phyloP scores from a whole-genome alignment of 83 land plant species.

The Picea abies region DNA sequence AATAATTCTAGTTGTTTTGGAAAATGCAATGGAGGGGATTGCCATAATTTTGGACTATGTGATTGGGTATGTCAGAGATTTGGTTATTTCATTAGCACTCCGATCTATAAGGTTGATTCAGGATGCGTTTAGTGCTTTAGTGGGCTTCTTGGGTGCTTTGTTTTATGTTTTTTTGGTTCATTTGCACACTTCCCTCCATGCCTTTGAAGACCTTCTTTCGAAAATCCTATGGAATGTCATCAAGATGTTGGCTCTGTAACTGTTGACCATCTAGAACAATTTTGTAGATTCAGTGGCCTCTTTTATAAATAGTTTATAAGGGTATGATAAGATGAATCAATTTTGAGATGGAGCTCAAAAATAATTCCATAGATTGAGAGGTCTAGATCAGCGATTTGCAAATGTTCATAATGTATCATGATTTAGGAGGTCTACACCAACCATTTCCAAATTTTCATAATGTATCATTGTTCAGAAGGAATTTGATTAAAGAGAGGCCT shows the following conservation, averaged over 20 bases:
- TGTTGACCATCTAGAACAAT: constrained; percentile 7
- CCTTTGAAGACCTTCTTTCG: constrained; percentile 2
- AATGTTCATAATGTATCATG: too few species aligned
- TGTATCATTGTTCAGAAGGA: too few species aligned
- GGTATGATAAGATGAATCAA: not conserved
- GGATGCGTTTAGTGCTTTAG: not conserved
- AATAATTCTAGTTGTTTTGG: not conserved
- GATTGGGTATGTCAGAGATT: constrained; percentile 1
- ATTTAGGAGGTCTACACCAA: too few species aligned
- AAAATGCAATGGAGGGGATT: not conserved
- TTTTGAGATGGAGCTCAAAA: too few species aligned
- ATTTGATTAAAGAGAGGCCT: too few species aligned
- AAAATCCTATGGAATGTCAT: not conserved
- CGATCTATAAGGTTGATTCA: not conserved
- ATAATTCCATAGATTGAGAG: too few species aligned
- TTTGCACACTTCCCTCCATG: constrained; percentile 6
- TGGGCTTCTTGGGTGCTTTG: not conserved
- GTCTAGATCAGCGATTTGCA: too few species aligned
- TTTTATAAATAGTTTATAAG: not conserved
- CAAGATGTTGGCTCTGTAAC: not conserved
- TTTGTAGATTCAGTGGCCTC: constrained; percentile 4
- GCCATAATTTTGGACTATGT: constrained; percentile 1
- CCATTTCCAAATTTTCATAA: too few species aligned
- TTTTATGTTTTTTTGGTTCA: constrained; percentile 6
- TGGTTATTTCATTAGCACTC: not conserved